A percentile compares a stretch with the other conserved stretches of the same genome.
phyloP scores from a whole-genome alignment of 768 basidiomycete species.

The Fibroporia radiculosa region DNA sequence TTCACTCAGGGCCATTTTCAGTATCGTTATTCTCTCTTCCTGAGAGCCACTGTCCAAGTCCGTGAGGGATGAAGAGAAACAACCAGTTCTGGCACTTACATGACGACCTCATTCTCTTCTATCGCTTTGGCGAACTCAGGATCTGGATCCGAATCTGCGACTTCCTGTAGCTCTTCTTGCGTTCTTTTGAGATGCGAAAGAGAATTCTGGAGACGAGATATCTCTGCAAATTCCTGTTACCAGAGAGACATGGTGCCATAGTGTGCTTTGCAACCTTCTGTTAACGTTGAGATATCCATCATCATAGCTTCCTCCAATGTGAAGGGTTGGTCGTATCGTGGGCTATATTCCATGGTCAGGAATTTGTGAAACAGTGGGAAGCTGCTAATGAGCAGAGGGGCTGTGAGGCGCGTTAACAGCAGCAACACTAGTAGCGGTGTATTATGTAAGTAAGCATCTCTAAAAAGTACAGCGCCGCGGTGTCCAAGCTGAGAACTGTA shows the following conservation, averaged over 20 bases:
- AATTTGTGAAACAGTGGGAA: too few species aligned
- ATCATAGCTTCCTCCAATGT: constrained; percentile 54
- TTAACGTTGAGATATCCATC: constrained; percentile 60
- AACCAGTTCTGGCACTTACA: constrained; percentile 35
- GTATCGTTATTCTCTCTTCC: constrained; percentile 62
- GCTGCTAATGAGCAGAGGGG: too few species aligned
- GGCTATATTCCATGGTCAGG: constrained; percentile 60
- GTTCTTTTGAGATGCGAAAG: constrained; percentile 54
- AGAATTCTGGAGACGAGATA: constrained; percentile 68
- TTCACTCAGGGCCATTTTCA: constrained; percentile 55
- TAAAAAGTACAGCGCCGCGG: background rate
- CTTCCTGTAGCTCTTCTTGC: constrained; percentile 47
- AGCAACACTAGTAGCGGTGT: too few species aligned
- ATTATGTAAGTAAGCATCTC: background rate
- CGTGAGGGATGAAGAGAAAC: background rate
- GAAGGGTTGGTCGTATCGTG: constrained; percentile 70
- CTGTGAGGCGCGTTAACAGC: too few species aligned
- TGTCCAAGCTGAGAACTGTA: background rate
- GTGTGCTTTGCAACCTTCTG: constrained; percentile 45
- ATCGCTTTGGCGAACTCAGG: constrained; percentile 51
- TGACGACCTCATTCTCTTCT: constrained; percentile 65
- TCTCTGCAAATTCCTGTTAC: constrained; percentile 41
- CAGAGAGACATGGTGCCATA: background rate
- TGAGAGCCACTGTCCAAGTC: constrained; percentile 55
- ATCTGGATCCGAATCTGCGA: constrained; percentile 38